phyloP scores from a whole-genome alignment of 1,284 basidiomycete species.

The Cutaneotrichosporon sp. region DNA sequence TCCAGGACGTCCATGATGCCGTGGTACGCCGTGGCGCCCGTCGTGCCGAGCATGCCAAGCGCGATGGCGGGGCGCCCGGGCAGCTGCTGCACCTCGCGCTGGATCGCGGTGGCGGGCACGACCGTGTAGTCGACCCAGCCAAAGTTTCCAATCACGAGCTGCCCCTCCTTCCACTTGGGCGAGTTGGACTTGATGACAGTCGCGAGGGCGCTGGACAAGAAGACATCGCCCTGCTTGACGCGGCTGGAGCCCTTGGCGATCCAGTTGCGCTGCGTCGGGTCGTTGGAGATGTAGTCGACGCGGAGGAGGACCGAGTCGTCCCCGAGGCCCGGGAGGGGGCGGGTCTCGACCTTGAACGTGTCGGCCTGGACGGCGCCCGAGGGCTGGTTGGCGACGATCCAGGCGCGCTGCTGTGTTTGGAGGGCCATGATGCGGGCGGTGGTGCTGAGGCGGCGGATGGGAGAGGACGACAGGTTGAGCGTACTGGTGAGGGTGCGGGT shows the following conservation, averaged over 20 bases:
- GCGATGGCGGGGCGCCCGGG: slow-evolving; percentile 17
- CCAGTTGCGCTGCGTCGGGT: slow-evolving; percentile 42
- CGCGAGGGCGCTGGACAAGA: slow-evolving; percentile 20
- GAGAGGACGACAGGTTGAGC: not conserved
- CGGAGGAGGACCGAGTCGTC: slow-evolving; percentile 35
- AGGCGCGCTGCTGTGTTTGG: slow-evolving; percentile 25
- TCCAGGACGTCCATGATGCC: slow-evolving; percentile 46
- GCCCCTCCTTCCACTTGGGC: slow-evolving; percentile 31
- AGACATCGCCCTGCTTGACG: slow-evolving; percentile 16
- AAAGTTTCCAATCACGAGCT: slow-evolving; percentile 25
- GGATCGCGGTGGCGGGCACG: slow-evolving; percentile 13
- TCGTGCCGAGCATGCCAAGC: slow-evolving; percentile 34
- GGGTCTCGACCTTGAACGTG: slow-evolving; percentile 29
- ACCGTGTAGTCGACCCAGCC: slow-evolving; percentile 44
- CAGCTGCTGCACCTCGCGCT: not conserved
- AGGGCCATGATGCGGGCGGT: slow-evolving; percentile 12
- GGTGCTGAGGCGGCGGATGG: not conserved
- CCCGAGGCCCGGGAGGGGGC: slow-evolving; percentile 28
- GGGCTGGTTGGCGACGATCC: slow-evolving; percentile 37
- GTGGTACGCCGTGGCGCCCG: slow-evolving; percentile 41
- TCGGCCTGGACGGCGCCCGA: slow-evolving; percentile 22
- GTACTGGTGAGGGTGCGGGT: no score
- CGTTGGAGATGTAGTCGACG: slow-evolving; percentile 37
- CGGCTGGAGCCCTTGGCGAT: slow-evolving; percentile 19
- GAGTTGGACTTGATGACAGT: slow-evolving; percentile 34